phyloP scores from a whole-genome alignment of 129 eudicot species.

The Daucus carota region DNA sequence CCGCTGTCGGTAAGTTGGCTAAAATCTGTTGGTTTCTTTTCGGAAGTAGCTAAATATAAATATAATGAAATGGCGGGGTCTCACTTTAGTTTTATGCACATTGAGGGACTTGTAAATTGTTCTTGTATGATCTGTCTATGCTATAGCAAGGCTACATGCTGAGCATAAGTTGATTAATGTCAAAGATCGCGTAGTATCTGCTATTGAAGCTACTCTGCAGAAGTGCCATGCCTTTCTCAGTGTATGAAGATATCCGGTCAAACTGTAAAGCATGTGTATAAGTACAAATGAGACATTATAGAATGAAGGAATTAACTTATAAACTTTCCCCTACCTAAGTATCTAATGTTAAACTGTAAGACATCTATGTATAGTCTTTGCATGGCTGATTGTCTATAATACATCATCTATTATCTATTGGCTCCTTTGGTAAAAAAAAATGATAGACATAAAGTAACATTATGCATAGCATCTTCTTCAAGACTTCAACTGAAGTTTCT shows the following conservation, averaged over 20 bases:
- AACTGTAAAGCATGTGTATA: neutral
- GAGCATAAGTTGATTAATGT: neutral
- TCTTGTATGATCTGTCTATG: neutral
- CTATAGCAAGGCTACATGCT: neutral
- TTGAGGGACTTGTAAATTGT: neutral
- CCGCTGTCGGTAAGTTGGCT: conserved; percentile 67
- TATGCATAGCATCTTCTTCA: neutral
- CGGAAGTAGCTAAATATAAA: neutral
- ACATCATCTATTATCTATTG: neutral
- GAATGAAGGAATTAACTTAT: neutral
- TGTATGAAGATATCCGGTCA: neutral
- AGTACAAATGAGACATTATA: neutral
- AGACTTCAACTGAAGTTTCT: neutral
- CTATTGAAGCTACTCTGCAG: neutral
- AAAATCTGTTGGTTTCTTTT: neutral
- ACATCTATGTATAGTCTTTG: neutral
- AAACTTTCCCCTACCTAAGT: neutral
- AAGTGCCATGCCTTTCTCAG: neutral
- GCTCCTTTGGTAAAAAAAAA: neutral
- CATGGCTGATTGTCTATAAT: neutral
- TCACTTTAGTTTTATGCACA: neutral
- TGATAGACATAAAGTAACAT: neutral
- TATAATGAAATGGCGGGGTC: neutral
- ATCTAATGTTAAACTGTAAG: neutral
- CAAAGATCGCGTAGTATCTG: neutral